Percentiles rank a stretch among this genome's conserved stretches.
Evolutionary conservation across 192 early-diverging fungal species (phyloP).

Genomic region (Backusella circina): DNA sequence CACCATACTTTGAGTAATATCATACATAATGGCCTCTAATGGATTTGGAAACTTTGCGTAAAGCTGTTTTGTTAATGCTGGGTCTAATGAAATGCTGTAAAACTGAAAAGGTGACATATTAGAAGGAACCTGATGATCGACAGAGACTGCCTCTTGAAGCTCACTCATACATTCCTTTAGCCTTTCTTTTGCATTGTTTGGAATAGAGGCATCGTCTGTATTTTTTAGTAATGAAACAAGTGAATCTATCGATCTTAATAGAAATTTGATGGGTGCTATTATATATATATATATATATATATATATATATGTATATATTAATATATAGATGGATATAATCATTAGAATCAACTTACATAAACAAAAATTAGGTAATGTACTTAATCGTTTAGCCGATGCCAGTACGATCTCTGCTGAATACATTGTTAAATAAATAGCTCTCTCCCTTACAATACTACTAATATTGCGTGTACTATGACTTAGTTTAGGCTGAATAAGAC

Average conservation of each 20-base stretch:
- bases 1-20: neutral
- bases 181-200: neutral
- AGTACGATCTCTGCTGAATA: neutral
- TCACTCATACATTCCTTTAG: neutral
- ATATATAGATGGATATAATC: too few relatives aligned
- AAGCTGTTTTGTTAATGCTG: neutral
- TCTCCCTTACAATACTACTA: neutral
- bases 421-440: neutral
- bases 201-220: neutral
- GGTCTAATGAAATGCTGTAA: neutral
- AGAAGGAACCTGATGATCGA: neutral
- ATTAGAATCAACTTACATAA: neutral
- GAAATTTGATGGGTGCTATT: neutral
- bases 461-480: neutral
- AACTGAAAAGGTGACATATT: neutral
- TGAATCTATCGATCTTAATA: slow-evolving; percentile 2
- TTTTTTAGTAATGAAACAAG: neutral
- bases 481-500: neutral
- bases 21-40: slow-evolving; percentile 5
- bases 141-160: neutral
- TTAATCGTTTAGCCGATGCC: neutral
- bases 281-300: neutral
- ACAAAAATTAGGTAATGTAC: neutral
- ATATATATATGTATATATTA: neutral
- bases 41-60: slow-evolving; percentile 2